A percentile compares a stretch with the other conserved stretches of the same genome.
Conservation (phyloP, 1,139 yeast genomes). For the Taphrina pruni region DNA sequence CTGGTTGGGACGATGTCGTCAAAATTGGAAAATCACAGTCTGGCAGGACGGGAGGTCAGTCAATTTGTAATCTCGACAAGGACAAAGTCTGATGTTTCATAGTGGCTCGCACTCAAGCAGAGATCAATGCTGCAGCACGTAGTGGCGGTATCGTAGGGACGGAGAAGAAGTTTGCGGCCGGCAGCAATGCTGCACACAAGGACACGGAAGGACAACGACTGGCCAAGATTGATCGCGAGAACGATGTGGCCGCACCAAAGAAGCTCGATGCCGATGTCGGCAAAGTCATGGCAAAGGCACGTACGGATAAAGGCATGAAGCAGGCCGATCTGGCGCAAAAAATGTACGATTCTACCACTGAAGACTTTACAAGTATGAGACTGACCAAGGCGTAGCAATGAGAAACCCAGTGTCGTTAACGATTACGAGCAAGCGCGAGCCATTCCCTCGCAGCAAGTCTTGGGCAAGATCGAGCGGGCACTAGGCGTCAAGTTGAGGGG, state of each 20-base stretch:
- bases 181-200: conserved; percentile 62
- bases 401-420: conserved; percentile 91
- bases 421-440: conserved; percentile 98
- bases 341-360: conserved; percentile 52
- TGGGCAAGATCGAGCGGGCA: conserved; percentile 91
- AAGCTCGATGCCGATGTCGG: conserved; percentile 86
- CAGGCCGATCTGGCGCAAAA: conserved; percentile 96
- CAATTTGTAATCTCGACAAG: background rate
- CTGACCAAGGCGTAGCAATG: conserved; percentile 56
- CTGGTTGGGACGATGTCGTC: conserved; percentile 42
- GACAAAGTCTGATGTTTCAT: background rate
- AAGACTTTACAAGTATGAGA: background rate
- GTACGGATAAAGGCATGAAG: conserved; percentile 86
- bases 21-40: conserved; percentile 34
- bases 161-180: conserved; percentile 86
- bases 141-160: conserved; percentile 85
- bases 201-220: conserved; percentile 93
- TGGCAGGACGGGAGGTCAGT: conserved; percentile 36
- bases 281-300: conserved; percentile 80
- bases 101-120: conserved; percentile 78
- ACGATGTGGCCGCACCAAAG: conserved; percentile 91
- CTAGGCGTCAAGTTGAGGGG: conserved; percentile 96
- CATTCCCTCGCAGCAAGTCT: conserved; percentile 90
- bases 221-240: conserved; percentile 89
- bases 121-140: conserved; percentile 92